Base-by-base conservation (phyloP, 1,139 yeast species). In the Nakaseomyces nivariensis region DNA sequence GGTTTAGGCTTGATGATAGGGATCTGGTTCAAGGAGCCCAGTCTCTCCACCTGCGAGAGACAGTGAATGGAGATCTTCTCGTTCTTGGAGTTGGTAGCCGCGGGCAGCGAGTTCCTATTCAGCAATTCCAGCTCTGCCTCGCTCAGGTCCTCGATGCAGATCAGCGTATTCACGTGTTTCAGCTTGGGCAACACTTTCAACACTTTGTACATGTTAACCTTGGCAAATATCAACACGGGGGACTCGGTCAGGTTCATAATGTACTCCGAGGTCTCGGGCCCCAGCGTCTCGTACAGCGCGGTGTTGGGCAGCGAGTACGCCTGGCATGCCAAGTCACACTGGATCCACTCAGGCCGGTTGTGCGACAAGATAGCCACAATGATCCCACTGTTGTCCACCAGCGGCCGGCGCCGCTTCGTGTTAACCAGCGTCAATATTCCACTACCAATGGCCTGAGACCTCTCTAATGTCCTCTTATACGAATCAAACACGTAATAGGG, bases 241-340 rank as follows among this genome's bases (percentile, higher is more conserved):
- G 79, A 64, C 56, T 78, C 77, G 4, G 84, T 78, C 51, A 78
- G 61, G 49, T 73, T 72, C 65, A 82, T 67, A 54, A 82, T 81
- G 61, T 79, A 78, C 56, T 72, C 72, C 1, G 85, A 74, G 5
- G 87, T 73, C 33, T 72, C 74, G 1, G 80, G 75, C 1, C 87
- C 87, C 58, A 82, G 67, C 3, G 86, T 79, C 55, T 81, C 83
- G 62, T 82, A 82, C 49, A 82, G 66, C 2, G 85, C 77, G n/a
- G 85, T 82, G 54, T 73, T 73, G 38, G 79, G 68, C 51, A 82
- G 61, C 25, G 76, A 69, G 60, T 73, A 77, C 11, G 75, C 66
- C 43, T 73, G 72, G 56, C 81, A 75, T 0, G 85, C 85, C 55
- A 79, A 63, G 58, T 81, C 85, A n/a, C 83, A 63, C 29, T 81